Percentiles rank a stretch among this genome's conserved stretches.
These are phyloP conservation scores for Podospora anserina DNA, from an alignment of 495 filamentous ascomycete genomes.

Conservation along the genomic window DNA sequence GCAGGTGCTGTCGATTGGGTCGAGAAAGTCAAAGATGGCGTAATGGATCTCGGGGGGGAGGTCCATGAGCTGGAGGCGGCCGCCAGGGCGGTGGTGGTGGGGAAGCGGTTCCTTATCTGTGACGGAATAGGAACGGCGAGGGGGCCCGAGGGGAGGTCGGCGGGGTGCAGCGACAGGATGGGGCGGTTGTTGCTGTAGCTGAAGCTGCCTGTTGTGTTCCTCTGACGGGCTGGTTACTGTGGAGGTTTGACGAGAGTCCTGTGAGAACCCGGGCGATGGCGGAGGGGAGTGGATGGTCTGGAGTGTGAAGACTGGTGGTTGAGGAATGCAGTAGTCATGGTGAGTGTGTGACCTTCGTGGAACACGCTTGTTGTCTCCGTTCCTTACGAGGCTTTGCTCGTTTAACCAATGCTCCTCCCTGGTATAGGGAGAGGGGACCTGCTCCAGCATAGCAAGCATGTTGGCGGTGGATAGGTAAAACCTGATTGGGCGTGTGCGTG, in stretches of 20 bases:
- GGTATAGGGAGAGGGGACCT: slow-evolving; percentile 15
- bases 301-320: slow-evolving; percentile 19
- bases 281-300: slow-evolving; percentile 23
- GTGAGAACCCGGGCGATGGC: neutral
- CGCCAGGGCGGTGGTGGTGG: slow-evolving; percentile 36
- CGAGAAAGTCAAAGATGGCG: slow-evolving; percentile 52
- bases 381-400: slow-evolving; percentile 21
- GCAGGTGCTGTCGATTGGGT: slow-evolving; percentile 53
- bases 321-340: slow-evolving; percentile 31
- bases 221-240: neutral
- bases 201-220: slow-evolving; percentile 10
- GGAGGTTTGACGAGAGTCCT: neutral
- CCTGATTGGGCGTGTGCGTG: neutral
- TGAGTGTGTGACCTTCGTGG: slow-evolving; percentile 37
- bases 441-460: neutral
- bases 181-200: neutral
- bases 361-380: slow-evolving; percentile 16
- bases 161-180: slow-evolving; percentile 10
- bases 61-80: slow-evolving; percentile 38
- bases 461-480: neutral
- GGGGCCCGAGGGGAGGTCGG: slow-evolving; percentile 31
- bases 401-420: slow-evolving; percentile 32
- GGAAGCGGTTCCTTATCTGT: slow-evolving; percentile 47
- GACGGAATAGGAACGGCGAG: slow-evolving; percentile 47
- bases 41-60: slow-evolving; percentile 59